Evolutionary conservation across 2,329 filamentous ascomycete genomes (phyloP).

Genomic region (Paecilomyces fulvus): DNA sequence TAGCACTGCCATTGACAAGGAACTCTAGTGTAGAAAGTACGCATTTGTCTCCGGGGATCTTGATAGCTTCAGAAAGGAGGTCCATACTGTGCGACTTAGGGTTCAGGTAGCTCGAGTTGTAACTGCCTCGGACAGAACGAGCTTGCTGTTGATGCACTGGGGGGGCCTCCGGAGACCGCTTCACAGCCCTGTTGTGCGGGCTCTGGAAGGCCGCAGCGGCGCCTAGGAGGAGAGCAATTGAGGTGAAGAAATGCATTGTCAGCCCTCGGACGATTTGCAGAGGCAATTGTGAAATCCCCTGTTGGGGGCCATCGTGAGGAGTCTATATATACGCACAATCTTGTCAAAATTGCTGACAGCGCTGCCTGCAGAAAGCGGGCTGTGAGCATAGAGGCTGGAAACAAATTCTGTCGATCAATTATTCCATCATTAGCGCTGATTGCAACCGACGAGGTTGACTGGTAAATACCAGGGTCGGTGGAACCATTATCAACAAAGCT

Average conservation of each 20-base stretch:
- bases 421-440: neutral
- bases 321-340: neutral
- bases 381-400: neutral
- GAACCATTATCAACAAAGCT: neutral
- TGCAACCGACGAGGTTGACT: neutral
- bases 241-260: neutral
- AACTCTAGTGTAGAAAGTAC: slow-evolving; percentile 41
- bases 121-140: neutral
- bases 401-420: neutral
- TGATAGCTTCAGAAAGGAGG: slow-evolving; percentile 9
- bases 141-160: neutral
- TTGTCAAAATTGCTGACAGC: neutral
- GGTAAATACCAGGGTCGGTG: neutral
- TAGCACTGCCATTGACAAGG: slow-evolving; percentile 53
- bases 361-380: neutral
- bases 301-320: neutral
- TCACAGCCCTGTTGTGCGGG: neutral
- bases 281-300: neutral
- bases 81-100: slow-evolving; percentile 1
- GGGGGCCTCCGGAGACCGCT: neutral
- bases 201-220: neutral
- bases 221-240: neutral
- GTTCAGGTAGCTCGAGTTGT: neutral
- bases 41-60: slow-evolving; percentile 4
- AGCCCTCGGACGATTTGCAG: neutral